A percentile compares a stretch with the other conserved stretches of the same genome.
These are phyloP conservation scores for Tetrapisispora taiwanensis DNA, from an alignment of 805 yeast species.

Conservation along the genomic window DNA sequence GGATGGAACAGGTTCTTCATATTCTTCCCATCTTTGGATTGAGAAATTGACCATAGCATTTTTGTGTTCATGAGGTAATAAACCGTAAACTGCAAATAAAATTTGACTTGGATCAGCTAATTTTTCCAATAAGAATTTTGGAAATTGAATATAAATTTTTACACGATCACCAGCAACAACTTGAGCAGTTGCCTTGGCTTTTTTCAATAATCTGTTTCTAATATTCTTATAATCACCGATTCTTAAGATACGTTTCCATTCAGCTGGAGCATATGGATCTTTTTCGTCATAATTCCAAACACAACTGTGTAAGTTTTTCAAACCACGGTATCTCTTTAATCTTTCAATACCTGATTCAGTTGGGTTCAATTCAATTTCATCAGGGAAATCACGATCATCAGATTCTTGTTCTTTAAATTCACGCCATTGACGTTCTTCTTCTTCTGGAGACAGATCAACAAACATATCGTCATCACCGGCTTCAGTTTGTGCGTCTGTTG, in stretches of 20 bases:
- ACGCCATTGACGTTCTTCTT: slow-evolving; percentile 67
- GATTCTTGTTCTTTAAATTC: slow-evolving; percentile 58
- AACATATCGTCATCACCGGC: slow-evolving; percentile 49
- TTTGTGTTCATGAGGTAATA: slow-evolving; percentile 80
- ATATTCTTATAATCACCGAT: slow-evolving; percentile 71
- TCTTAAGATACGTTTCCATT: slow-evolving; percentile 67
- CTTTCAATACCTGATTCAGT: slow-evolving; percentile 64
- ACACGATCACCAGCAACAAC: slow-evolving; percentile 57
- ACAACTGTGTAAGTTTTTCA: slow-evolving; percentile 68
- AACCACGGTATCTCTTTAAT: slow-evolving; percentile 72
- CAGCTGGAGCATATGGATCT: slow-evolving; percentile 65
- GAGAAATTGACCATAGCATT: slow-evolving; percentile 73
- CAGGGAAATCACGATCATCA: slow-evolving; percentile 91
- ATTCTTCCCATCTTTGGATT: slow-evolving; percentile 82
- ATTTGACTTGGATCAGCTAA: slow-evolving; percentile 34
- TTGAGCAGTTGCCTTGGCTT: slow-evolving; percentile 37
- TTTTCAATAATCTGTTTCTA: slow-evolving; percentile 56
- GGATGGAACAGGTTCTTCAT: slow-evolving; percentile 76
- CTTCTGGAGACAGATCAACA: slow-evolving; percentile 69
- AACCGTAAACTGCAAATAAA: slow-evolving; percentile 60
- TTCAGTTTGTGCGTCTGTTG: slow-evolving; percentile 32
- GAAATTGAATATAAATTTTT: slow-evolving; percentile 49
- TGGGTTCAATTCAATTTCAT: slow-evolving; percentile 82
- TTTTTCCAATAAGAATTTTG: slow-evolving; percentile 36
- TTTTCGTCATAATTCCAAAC: slow-evolving; percentile 82